Evolutionary conservation across 1,284 basidiomycete genomes (phyloP), one percentile per base, ranked within the genome.

Genomic region (Melampsora abietis-canadensis): DNA sequence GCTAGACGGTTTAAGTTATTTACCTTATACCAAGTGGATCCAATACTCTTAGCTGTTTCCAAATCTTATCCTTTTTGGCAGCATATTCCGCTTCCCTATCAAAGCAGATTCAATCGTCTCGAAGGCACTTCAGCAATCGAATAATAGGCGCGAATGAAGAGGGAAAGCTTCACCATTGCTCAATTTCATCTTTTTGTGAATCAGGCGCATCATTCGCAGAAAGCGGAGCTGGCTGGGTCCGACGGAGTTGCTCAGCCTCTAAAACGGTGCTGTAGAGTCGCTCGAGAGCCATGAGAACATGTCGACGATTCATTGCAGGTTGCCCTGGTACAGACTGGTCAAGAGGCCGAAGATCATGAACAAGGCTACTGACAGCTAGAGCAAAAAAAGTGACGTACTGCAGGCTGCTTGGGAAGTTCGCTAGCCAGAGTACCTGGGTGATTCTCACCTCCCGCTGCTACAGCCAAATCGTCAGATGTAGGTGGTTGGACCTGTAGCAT

Each of bases 1-100:
- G 76, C 31, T 77, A 77, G 37, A 78, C 78, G 51, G 79, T 80
- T 19, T 78, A 77, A 65, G 78, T 77, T 31, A 79, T 84, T 75
- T 77, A 87, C 90, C 92, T 94, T 47, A 92, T 90, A 81, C 94
- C 93, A 14, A 98, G 86, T 31, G 94, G 93, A 60, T 92, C 90
- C 85, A 92, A 88, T 27, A 98, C 90, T 79, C 90, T 87, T 62
- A 97, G 83, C 62, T 88, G 88, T 76, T 87, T 86, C 91, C 92
- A 98, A 76, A 98, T 85, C 75, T 86, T 84, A 70, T 90, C 87
- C 2, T 90, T 85, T 67, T 88, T 84, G 1, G 81, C 82, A n/a
- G 86, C 85, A 80, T 90, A 90, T 72, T 87, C 85, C 46, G 76
- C 80, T 78, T 88, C 82, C 88, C 89, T 91, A 76, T 17, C 54